Evolutionary conservation across 192 early-diverging fungal species (phyloP).

Genomic region (Rhizophagus clarus): DNA sequence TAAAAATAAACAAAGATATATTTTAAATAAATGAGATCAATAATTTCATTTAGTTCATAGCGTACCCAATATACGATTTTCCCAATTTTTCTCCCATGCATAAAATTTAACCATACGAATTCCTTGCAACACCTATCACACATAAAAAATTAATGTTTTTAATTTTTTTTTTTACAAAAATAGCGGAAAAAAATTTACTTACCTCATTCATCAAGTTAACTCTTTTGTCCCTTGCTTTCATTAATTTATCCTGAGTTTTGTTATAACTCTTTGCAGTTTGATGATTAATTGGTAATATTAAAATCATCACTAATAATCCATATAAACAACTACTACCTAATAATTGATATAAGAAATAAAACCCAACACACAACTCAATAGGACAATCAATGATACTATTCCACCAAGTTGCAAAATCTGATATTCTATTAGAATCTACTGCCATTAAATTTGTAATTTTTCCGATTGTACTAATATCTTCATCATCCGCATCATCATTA

Average conservation of each 20-base stretch:
- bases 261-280: constrained; percentile 31
- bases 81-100: constrained; percentile 70
- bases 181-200: not conserved
- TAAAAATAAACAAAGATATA: not conserved
- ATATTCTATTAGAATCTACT: constrained; percentile 67
- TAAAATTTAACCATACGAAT: constrained; percentile 95
- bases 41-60: constrained; percentile 1
- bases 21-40: not conserved
- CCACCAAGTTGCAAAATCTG: constrained; percentile 56
- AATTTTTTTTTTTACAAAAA: constrained; percentile 20
- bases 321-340: constrained; percentile 60
- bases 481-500: constrained; percentile 27
- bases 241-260: constrained; percentile 57
- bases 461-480: constrained; percentile 48
- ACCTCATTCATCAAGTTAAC: constrained; percentile 70
- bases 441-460: constrained; percentile 77
- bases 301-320: constrained; percentile 42
- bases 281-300: constrained; percentile 40
- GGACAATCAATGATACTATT: constrained; percentile 58
- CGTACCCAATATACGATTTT: constrained; percentile 63
- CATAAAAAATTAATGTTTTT: not conserved
- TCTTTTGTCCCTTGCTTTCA: constrained; percentile 64
- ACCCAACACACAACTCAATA: constrained; percentile 63
- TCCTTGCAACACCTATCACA: constrained; percentile 60
- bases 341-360: constrained; percentile 72